Evolutionary conservation across 164 flowering plant species (phyloP).

Genomic region (Liquidambar formosana): DNA sequence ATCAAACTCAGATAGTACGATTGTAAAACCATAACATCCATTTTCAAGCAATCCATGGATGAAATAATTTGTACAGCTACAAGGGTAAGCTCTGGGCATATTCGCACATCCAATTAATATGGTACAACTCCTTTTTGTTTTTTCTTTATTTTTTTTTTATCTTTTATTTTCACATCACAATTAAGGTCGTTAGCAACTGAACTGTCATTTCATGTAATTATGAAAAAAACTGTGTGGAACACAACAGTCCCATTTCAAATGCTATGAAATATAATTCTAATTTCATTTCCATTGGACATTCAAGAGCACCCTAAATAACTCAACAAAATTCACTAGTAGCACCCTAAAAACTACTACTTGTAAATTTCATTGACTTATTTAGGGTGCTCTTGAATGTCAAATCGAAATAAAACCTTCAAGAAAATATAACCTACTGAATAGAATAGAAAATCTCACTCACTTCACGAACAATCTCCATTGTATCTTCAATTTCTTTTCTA

Average conservation of each 20-base stretch:
- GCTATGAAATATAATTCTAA: too few species aligned
- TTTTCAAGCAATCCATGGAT: neutral
- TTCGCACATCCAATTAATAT: too few species aligned
- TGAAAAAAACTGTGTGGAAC: neutral
- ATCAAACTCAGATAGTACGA: neutral
- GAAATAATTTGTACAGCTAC: neutral
- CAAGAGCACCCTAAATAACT: too few species aligned
- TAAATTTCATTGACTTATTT: too few species aligned
- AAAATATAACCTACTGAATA: neutral
- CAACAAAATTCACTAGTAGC: too few species aligned
- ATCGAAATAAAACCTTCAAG: too few species aligned
- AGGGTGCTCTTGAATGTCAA: too few species aligned
- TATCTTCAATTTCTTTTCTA: slow-evolving; percentile 96
- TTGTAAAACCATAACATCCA: too few species aligned
- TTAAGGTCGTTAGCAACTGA: neutral
- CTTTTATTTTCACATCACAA: neutral
- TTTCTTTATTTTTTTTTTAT: neutral
- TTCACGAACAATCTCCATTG: slow-evolving; percentile 98
- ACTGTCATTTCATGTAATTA: too few species aligned
- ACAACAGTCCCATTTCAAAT: neutral
- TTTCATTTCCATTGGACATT: too few species aligned
- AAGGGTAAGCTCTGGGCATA: neutral
- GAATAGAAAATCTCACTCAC: slow-evolving; percentile 42
- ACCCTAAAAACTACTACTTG: too few species aligned
- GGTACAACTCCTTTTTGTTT: neutral